Percentiles rank a stretch among this genome's conserved stretches.
Conservation (phyloP, 345 rosid genomes). For the Psidium guajava region DNA sequence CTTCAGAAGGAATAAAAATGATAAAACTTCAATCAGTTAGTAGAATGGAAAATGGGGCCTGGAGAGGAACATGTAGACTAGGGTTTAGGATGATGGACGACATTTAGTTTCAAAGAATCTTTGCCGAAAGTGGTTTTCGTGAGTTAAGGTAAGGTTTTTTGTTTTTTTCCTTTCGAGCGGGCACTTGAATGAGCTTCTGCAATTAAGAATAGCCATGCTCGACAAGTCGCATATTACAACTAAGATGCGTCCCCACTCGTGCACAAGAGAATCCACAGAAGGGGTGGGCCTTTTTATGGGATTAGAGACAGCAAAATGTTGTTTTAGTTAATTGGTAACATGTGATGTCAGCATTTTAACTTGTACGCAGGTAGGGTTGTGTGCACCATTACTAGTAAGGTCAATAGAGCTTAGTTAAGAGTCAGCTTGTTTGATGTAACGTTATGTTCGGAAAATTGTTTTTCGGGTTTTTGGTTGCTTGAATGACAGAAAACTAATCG, state of each 20-base stretch:
- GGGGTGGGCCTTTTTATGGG: not conserved
- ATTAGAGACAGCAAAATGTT: not conserved
- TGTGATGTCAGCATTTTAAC: not conserved
- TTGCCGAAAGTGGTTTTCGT: not conserved
- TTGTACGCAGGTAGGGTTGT: not conserved
- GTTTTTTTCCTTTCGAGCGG: not conserved
- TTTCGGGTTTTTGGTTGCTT: not conserved
- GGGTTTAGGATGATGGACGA: not conserved
- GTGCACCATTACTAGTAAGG: not conserved
- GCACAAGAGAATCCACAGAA: not conserved
- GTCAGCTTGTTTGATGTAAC: not conserved
- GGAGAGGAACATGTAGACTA: not conserved
- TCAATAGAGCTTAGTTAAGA: not conserved
- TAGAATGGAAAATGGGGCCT: not conserved
- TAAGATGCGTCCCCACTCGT: not conserved
- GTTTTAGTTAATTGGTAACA: not conserved
- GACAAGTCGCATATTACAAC: not conserved
- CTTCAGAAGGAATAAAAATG: not conserved
- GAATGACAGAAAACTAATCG: not conserved
- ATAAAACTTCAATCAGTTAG: not conserved
- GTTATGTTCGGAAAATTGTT: not conserved
- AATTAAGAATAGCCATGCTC: not conserved
- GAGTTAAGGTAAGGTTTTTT: not conserved
- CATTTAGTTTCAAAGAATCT: not conserved
- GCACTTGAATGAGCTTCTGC: not conserved